Conservation (phyloP, 768 basidiomycete species). For the Hortiboletus flavorubellus region DNA sequence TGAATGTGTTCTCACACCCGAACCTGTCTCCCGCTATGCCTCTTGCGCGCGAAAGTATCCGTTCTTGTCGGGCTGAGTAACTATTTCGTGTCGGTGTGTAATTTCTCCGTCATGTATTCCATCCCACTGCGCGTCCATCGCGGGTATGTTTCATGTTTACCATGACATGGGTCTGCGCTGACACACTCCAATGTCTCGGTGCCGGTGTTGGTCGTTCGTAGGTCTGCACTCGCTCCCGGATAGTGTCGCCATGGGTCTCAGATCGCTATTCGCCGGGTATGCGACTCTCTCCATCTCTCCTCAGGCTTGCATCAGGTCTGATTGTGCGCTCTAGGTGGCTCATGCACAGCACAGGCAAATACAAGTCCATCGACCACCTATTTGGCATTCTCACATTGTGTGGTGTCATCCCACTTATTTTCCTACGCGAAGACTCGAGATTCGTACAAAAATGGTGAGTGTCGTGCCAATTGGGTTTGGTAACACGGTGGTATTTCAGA, state of each 20-base stretch:
- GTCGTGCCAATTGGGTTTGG: constrained; percentile 19
- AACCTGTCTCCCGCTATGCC: constrained; percentile 68
- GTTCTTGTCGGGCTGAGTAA: constrained; percentile 68
- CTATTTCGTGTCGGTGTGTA: constrained; percentile 70
- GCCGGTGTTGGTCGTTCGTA: too few relatives aligned
- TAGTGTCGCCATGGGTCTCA: constrained; percentile 46
- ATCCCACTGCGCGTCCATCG: constrained; percentile 67
- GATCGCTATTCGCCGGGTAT: constrained; percentile 51
- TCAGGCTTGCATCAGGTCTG: background rate
- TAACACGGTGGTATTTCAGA: constrained; percentile 14
- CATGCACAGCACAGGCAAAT: constrained; percentile 50
- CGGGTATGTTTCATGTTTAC: constrained; percentile 37
- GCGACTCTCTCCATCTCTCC: background rate
- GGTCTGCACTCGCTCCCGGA: constrained; percentile 47
- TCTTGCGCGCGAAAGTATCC: constrained; percentile 65
- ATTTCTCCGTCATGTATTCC: constrained; percentile 73
- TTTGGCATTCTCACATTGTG: constrained; percentile 33
- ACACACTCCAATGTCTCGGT: background rate
- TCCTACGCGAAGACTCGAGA: constrained; percentile 22
- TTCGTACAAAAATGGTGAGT: constrained; percentile 20
- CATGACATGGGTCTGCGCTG: background rate
- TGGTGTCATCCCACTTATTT: too few relatives aligned
- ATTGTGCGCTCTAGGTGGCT: constrained; percentile 33
- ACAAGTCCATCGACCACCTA: constrained; percentile 43
- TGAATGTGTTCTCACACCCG: constrained; percentile 58